Evolutionary conservation across 73 alveolate genomes (phyloP), one percentile per base, ranked within the genome.

Genomic region (Durusdinium trenchii): DNA sequence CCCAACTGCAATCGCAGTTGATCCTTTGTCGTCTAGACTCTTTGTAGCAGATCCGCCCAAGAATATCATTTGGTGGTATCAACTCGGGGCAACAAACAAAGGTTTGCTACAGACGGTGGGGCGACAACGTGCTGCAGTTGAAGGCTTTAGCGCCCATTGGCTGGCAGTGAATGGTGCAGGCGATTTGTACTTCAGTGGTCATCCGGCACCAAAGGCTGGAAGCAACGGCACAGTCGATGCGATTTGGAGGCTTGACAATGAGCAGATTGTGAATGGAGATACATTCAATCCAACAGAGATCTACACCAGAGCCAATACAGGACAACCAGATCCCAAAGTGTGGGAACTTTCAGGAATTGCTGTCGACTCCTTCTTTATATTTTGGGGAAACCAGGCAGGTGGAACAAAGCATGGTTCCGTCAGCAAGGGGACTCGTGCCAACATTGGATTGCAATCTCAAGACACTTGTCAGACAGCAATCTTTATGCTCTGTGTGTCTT

Each of bases 71-170:
- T 86, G 95, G 95, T 86, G 95, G 95, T 86, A 86, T 60, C 95
- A 86, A 50, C 83, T 86, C 62, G 95, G 95, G 81, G n/a, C 30
- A 28, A 86, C 83, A 62, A 86, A 35, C 95, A 23, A 36, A 47
- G 95, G 95, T 2, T 42, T 86, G 81, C 83, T 86, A 32, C 84
- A 86, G 76, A 86, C 95, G 10, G 71, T 67, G 28, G 95, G 95
- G 6, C 69, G 71, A 46, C 95, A 86, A 48, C 95, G 95, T 35
- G 95, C 95, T 5, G 95, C 95, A 6, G 95, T 86, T 3, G 95
- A 86, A 48, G 95, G 95, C 67, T 86, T 86, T 35, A 86, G 95
- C 38, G 95, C 95, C 45, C 95, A 86, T n/a, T 86, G 95, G 95
- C 61, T 86, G 45, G 95, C 95, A 57, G 95, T 86, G 83, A 86